Percentiles rank a stretch among this genome's conserved stretches.
Evolutionary conservation across 1,284 basidiomycete species (phyloP).

Genomic region (Apiotrichum sp.): DNA sequence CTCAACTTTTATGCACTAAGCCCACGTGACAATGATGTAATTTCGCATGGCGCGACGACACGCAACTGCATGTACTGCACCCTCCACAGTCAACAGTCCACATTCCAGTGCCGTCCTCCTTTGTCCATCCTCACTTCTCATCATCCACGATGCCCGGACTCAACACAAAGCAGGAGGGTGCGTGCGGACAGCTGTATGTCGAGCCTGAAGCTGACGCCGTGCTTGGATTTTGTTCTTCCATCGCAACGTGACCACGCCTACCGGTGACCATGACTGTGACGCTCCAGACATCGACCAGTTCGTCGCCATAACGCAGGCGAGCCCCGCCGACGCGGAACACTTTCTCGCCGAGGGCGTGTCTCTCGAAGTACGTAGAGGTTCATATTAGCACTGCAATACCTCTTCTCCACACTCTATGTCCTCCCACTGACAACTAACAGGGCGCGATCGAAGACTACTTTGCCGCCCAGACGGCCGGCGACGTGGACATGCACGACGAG

Average conservation of each 20-base stretch:
- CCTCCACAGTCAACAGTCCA: too few species aligned
- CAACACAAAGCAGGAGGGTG: constrained; percentile 32
- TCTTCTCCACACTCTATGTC: not conserved
- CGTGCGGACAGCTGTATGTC: not conserved
- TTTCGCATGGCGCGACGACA: not conserved
- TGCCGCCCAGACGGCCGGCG: constrained; percentile 31
- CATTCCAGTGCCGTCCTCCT: not conserved
- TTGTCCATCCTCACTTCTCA: not conserved
- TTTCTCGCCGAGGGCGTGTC: constrained; percentile 39
- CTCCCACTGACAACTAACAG: constrained; percentile 12
- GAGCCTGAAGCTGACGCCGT: not conserved
- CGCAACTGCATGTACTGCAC: too few species aligned
- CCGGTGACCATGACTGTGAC: not conserved
- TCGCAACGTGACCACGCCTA: not conserved
- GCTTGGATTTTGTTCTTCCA: not conserved
- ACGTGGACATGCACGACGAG: constrained; percentile 32
- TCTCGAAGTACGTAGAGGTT: constrained; percentile 40
- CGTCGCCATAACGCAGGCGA: constrained; percentile 41
- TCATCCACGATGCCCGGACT: constrained; percentile 30
- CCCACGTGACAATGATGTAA: constrained; percentile 1
- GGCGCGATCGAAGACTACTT: constrained; percentile 44
- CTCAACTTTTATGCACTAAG: too few species aligned
- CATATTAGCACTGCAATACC: too few species aligned
- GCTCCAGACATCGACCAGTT: constrained; percentile 42
- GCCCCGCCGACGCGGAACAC: constrained; percentile 32